Percentiles rank a stretch among this genome's conserved stretches.
Conservation (phyloP, 2,329 filamentous ascomycete species). For the Fusarium nanum region DNA sequence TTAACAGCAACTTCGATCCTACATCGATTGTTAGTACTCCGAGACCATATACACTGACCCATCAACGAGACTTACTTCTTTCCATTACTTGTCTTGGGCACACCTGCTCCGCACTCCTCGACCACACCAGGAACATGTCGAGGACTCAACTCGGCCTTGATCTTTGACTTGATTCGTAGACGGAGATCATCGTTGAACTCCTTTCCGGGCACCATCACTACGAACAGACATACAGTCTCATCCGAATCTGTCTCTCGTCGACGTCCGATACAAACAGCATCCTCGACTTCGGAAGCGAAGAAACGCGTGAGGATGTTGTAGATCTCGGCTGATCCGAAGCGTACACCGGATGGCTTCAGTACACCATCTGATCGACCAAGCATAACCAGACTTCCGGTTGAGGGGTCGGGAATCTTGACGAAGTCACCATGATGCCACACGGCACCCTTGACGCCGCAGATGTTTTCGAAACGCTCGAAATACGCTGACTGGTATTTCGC, state of each 20-base stretch:
- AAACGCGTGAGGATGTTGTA: constrained; percentile 92
- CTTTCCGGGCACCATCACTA: constrained; percentile 75
- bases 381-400: constrained; percentile 86
- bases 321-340: constrained; percentile 94
- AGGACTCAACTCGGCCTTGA: constrained; percentile 84
- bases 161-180: constrained; percentile 71
- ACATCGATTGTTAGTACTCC: constrained; percentile 21
- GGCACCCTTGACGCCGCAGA: constrained; percentile 53
- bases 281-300: constrained; percentile 81
- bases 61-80: constrained; percentile 77
- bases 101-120: constrained; percentile 81
- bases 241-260: constrained; percentile 77
- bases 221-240: constrained; percentile 88
- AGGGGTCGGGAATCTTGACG: constrained; percentile 72
- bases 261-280: constrained; percentile 88
- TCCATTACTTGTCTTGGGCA: constrained; percentile 92
- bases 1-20: constrained; percentile 96
- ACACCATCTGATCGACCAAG: constrained; percentile 92
- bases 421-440: constrained; percentile 98
- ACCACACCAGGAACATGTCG: constrained; percentile 89
- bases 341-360: constrained; percentile 89
- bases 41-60: not conserved
- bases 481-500: constrained; percentile 86
- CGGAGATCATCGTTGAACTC: constrained; percentile 70
- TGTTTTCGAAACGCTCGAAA: constrained; percentile 80